Base-by-base conservation (phyloP, 1,139 yeast species). In the Yamadazyma conglobata region DNA sequence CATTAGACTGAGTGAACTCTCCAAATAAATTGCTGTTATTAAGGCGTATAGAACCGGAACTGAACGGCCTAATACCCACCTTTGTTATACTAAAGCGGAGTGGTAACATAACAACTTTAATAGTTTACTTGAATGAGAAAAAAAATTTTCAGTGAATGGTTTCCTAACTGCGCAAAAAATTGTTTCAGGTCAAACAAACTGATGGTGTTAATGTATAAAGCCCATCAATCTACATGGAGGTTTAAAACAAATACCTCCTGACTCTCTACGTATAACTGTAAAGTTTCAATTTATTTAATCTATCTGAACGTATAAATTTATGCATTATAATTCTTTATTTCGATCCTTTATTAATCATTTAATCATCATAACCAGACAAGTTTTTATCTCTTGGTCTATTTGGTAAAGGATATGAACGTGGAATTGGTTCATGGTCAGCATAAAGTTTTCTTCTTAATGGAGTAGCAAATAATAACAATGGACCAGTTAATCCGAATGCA, bases 381-480 rank as follows among this genome's bases (percentile, higher is more conserved):
- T 50, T 50, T 22, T 48, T 46, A 44, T 73, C 75, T 53, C 84
- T 73, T 26, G 73, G 62, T 44, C 81, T 67, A 27, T 64, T 56
- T 34, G 84, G 84, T 44, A 78, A 60, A 22, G 94, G 94, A 55
- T 85, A 85, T 19, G 75, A 66, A 35, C 60, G 47, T 31, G 95
- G 95, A 42, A 85, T 64, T 22, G 83, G 80, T 28, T 65, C 74
- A 38, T 80, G 82, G 53, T 83, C 89, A 22, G 66, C 71, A 51
- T 77, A 85, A 52, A 64, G 79, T 55, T 73, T 77, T 56, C 82
- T 73, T 70, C 95, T 78, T 34, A 83, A 52, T 28, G 91, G 91
- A 31, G 89, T 71, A 31, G 73, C 70, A 29, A 70, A 63, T 44
- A 81, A 57, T 37, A 82, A 67, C 11, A 76, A 58, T 10, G 93